phyloP scores from a whole-genome alignment of 495 filamentous ascomycete species.

The Bombardia bombarda region DNA sequence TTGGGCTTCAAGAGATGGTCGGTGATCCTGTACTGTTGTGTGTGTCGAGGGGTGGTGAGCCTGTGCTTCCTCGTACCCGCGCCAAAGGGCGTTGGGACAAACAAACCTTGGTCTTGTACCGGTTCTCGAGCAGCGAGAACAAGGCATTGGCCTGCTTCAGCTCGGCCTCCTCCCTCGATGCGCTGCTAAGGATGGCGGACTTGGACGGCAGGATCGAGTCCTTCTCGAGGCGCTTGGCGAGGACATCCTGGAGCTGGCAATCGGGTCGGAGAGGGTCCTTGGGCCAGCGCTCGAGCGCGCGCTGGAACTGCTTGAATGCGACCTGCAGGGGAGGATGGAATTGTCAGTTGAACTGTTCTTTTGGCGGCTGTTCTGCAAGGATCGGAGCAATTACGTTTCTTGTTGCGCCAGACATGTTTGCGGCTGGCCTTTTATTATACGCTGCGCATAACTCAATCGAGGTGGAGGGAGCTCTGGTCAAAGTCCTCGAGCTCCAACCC shows the following conservation, averaged over 20 bases:
- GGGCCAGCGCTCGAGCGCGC: slow-evolving; percentile 71
- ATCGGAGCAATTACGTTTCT: slow-evolving; percentile 1
- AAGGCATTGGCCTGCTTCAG: slow-evolving; percentile 61
- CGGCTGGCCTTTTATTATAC: too few species aligned
- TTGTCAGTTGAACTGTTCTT: background rate
- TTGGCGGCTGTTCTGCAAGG: too few species aligned
- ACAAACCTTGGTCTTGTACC: slow-evolving; percentile 54
- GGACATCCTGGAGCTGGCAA: slow-evolving; percentile 62
- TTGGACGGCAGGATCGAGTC: slow-evolving; percentile 39
- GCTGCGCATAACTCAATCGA: background rate
- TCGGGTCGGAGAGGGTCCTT: slow-evolving; percentile 68
- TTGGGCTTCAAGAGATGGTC: slow-evolving; percentile 55
- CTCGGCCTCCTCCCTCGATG: slow-evolving; percentile 25
- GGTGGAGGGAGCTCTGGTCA: background rate
- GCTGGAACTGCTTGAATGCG: slow-evolving; percentile 35
- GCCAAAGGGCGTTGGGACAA: background rate
- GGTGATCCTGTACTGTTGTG: slow-evolving; percentile 56
- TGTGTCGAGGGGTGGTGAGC: too few species aligned
- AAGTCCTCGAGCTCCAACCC: too few species aligned
- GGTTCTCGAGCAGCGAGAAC: slow-evolving; percentile 64
- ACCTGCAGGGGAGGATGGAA: slow-evolving; percentile 5
- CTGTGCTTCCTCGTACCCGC: background rate
- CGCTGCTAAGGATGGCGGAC: slow-evolving; percentile 1
- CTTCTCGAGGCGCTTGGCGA: slow-evolving; percentile 52
- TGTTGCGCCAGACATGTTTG: slow-evolving; percentile 16